Evolutionary conservation across 2,329 filamentous ascomycete genomes (phyloP).

Genomic region (Volutella citrinella): DNA sequence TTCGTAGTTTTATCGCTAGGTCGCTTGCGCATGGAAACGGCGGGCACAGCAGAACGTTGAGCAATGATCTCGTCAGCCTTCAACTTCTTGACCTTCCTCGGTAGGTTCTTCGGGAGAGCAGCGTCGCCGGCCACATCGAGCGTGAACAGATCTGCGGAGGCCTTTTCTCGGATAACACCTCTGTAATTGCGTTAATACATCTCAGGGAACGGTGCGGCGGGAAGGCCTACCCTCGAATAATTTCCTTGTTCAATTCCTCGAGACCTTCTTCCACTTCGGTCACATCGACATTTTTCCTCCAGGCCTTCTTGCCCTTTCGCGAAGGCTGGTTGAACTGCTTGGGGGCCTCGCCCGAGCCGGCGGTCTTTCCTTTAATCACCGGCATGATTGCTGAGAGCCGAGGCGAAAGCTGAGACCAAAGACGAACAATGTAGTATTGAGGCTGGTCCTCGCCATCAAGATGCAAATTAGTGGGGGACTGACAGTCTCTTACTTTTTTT

Average conservation of each 20-base stretch:
- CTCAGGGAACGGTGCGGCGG: too few species aligned
- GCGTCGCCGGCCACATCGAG: conserved; percentile 74
- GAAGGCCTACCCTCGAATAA: conserved; percentile 73
- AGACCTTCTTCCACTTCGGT: conserved; percentile 81
- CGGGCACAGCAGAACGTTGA: conserved; percentile 76
- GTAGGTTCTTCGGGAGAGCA: conserved; percentile 60
- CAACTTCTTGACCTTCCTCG: conserved; percentile 72
- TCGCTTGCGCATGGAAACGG: conserved; percentile 77
- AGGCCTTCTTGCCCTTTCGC: conserved; percentile 96
- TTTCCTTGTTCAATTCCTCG: conserved; percentile 79
- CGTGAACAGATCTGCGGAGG: conserved; percentile 79
- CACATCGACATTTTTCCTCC: conserved; percentile 97
- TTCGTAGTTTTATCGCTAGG: conserved; percentile 66
- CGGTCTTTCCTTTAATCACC: conserved; percentile 43
- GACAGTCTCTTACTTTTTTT: conserved; percentile 27
- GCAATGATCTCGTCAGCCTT: conserved; percentile 92
- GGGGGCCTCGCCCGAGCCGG: conserved; percentile 59
- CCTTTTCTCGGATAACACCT: conserved; percentile 80
- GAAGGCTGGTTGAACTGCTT: conserved; percentile 85
- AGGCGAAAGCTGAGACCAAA: conserved; percentile 12
- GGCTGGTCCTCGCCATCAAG: conserved; percentile 10
- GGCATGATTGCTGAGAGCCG: conserved; percentile 43
- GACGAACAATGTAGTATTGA: conserved; percentile 14
- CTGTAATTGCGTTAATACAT: conserved; percentile 42
- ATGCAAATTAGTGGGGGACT: conserved; percentile 24